These are phyloP conservation scores for Prunus kanzakura DNA, from an alignment of 306 rosid species.

Conservation along the genomic window DNA sequence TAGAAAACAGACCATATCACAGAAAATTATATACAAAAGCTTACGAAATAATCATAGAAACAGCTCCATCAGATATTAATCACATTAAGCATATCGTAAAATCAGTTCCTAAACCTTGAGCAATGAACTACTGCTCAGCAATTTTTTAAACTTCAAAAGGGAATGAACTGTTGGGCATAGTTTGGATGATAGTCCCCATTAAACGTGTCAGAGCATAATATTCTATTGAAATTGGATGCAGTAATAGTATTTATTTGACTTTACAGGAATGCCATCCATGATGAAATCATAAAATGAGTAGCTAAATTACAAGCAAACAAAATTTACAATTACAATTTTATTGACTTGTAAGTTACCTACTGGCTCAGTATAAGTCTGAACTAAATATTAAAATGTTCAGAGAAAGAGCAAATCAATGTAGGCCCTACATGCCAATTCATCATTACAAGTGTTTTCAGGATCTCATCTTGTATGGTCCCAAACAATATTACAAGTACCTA, in stretches of 20 bases:
- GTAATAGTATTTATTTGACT: not conserved
- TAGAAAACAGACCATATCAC: constrained; percentile 19
- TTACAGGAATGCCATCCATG: not conserved
- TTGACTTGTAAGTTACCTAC: not conserved
- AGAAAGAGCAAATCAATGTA: not conserved
- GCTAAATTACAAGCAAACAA: not conserved
- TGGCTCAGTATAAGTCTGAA: not conserved
- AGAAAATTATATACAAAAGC: not conserved
- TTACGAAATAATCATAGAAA: not conserved
- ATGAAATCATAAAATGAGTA: not conserved
- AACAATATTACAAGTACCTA: not conserved
- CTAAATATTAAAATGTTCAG: not conserved
- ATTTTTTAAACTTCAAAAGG: not conserved
- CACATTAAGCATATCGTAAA: not conserved
- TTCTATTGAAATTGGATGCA: not conserved
- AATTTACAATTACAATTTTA: not conserved
- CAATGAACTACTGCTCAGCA: not conserved
- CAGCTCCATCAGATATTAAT: not conserved
- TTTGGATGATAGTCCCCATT: not conserved
- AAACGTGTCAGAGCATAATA: not conserved
- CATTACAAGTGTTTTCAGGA: not conserved
- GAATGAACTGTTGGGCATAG: not conserved
- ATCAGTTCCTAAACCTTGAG: not conserved
- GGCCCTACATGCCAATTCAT: not conserved
- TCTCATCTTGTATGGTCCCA: not conserved